Evolutionary conservation across 2,329 filamentous ascomycete species (phyloP).

Genomic region (Hypoxylon sp.): DNA sequence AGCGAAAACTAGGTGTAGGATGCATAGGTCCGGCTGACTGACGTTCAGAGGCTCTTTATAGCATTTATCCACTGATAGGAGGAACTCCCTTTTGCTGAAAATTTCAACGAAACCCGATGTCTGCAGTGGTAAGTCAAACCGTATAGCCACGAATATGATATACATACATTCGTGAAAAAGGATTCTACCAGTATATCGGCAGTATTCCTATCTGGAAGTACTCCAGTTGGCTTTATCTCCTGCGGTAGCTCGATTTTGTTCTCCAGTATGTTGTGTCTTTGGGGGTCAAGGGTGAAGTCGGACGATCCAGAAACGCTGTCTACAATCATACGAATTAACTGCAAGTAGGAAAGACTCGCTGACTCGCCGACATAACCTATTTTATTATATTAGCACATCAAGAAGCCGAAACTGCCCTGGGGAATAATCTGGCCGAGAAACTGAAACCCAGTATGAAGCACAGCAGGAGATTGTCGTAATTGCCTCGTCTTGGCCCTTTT

Average conservation of each 20-base stretch:
- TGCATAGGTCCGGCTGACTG: constrained; percentile 68
- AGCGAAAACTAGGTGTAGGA: constrained; percentile 74
- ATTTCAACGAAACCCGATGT: constrained; percentile 74
- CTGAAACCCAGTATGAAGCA: constrained; percentile 36
- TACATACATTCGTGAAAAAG: constrained; percentile 72
- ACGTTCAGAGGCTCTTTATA: constrained; percentile 68
- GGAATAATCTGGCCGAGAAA: background rate
- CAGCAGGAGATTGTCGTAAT: background rate
- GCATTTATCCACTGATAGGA: constrained; percentile 65
- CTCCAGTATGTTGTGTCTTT: constrained; percentile 71
- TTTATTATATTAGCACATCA: constrained; percentile 27
- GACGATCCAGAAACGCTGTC: constrained; percentile 68
- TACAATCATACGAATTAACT: constrained; percentile 73
- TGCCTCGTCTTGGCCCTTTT: background rate
- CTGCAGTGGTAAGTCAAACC: constrained; percentile 55
- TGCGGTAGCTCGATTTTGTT: constrained; percentile 64
- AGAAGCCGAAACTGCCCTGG: background rate
- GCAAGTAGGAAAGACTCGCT: constrained; percentile 72
- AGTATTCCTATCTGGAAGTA: constrained; percentile 69
- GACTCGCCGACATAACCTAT: constrained; percentile 75
- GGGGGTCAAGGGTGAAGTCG: constrained; percentile 70
- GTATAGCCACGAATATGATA: constrained; percentile 3
- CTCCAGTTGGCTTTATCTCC: constrained; percentile 63
- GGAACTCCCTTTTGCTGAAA: constrained; percentile 68
- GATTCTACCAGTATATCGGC: constrained; percentile 69